Base-by-base conservation (phyloP, 2,329 filamentous ascomycete genomes). In the Fusarium sp. region DNA sequence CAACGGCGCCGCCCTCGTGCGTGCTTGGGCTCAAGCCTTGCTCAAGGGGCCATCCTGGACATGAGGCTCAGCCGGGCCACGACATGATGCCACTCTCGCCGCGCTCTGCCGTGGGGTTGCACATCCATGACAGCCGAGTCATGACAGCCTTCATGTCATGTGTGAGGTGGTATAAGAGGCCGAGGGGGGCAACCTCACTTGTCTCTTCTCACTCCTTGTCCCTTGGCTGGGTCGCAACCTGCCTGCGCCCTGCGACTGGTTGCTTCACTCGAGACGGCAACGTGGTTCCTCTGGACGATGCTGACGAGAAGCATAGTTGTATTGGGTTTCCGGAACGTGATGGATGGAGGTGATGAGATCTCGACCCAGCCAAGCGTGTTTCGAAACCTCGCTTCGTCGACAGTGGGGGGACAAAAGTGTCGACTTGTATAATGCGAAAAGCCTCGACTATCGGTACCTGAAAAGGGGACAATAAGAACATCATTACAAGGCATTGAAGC, bases 31-130 rank as follows among this genome's bases (percentile, higher is more conserved):
- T 36, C 51, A 60, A 62, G 42, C 42, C 31, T 31, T 55, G 51
- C 38, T 66, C 22, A 44, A 46, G 35, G 65, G 40, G 36, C 63
- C 58, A 61, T 57, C 59, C 70, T 38, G 38, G 63, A 55, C 51
- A 67, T 71, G 75, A 75, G 75, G 67, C 73, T 70, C 71, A 53
- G 68, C 63, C 60, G 65, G 70, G 70, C 62, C 55, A 70, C 36
- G 44, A 59, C n/a, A 72, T 74, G 66, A 73, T 67, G 62, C 67
- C 68, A 67, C 58, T 71, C 56, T 57, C 55, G 53, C 27, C 42
- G 62, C 59, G 62, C 53, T 70, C 62, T 57, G 62, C 49, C 42
- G 46, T 12, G 66, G 59, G 46, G 70, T 71, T 62, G 56, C 31
- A 68, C 64, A 29, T 31, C 31, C 44, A 53, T 59, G 12, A 57